Evolutionary conservation across 352 stramenopile species (phyloP).

Genomic region (Globisporangium uncinulatum): DNA sequence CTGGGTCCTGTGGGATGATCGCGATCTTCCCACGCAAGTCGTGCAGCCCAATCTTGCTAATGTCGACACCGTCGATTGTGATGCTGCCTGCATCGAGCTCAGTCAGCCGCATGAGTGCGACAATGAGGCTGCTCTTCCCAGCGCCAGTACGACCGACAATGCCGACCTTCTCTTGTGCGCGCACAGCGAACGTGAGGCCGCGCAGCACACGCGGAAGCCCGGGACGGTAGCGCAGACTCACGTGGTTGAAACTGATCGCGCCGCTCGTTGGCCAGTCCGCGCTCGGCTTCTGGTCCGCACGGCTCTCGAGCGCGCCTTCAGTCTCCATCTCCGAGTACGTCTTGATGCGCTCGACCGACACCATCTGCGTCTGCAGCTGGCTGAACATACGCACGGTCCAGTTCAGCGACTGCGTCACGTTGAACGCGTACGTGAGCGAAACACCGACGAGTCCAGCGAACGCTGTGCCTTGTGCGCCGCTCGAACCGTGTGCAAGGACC

Average conservation of each 20-base stretch:
- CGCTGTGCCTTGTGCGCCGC: conserved; percentile 26
- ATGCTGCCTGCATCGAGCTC: conserved; percentile 58
- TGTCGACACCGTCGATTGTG: conserved; percentile 27
- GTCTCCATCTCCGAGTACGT: conserved; percentile 57
- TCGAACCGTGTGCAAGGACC: conserved; percentile 41
- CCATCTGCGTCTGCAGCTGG: conserved; percentile 76
- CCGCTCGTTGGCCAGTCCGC: conserved; percentile 68
- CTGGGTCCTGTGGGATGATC: conserved; percentile 89
- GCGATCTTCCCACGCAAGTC: conserved; percentile 26
- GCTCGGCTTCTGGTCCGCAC: conserved; percentile 53
- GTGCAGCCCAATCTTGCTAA: conserved; percentile 23
- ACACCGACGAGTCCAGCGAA: conserved; percentile 64
- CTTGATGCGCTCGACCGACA: conserved; percentile 72
- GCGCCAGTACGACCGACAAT: conserved; percentile 67
- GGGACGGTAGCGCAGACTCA: conserved; percentile 81
- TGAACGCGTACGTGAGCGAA: conserved; percentile 77
- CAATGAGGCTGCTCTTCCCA: conserved; percentile 77
- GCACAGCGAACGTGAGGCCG: conserved; percentile 59
- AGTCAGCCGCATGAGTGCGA: conserved; percentile 79
- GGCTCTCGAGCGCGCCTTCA: conserved; percentile 83
- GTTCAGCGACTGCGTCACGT: conserved; percentile 70
- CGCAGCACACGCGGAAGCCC: conserved; percentile 34
- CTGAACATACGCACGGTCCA: conserved; percentile 72
- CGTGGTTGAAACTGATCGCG: conserved; percentile 68
- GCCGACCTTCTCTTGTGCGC: conserved; percentile 62